Base-by-base conservation (phyloP, 1,284 basidiomycete species). In the Apiotrichum veenhuisii region DNA sequence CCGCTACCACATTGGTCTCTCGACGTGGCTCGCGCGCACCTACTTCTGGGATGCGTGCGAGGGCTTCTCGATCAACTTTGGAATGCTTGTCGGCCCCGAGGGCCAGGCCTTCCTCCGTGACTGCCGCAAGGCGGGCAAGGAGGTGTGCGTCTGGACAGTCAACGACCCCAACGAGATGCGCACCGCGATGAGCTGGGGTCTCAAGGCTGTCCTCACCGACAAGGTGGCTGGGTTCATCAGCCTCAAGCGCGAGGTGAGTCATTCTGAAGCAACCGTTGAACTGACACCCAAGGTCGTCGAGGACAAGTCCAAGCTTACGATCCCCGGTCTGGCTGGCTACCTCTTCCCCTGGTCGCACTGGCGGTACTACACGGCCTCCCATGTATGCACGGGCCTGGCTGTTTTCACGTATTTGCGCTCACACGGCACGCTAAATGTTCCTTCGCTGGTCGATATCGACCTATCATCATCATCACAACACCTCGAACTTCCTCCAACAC, bases 71-170 rank as follows among this genome's bases (percentile, higher is more conserved):
- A 87, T 98, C 73, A 80, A 82, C 52, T 98, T 96, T 76, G 81
- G 81, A 0, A 78, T 85, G 34, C 77, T 98, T 46, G 85, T 88
- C 46, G 85, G 84, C 8, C 70, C 78, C 12, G 91, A 91, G 62
- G 76, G 76, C 0, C 71, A 76, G 57, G 85, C 83, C 64, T 98
- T 98, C 75, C 80, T 89, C 57, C 76, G 81, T 49, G 87, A 94
- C 62, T 93, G 90, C 75, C 86, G 86, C 74, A 79, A 75, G 23
- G 86, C 84, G 0, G 89, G 88, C 20, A 98, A 98, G 82, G 85
- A 86, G 68, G 70, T 97, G 52, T 87, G 92, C 83, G 91, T 94
- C 14, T 98, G 96, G 96, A 98, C 95, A 0, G 94, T 98, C 36
- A 98, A 98, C 73, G 84, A 90, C 56, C 85, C 87, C 14, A 84